Evolutionary conservation across 2,329 filamentous ascomycete species (phyloP).

Genomic region (Botrytis medusae): DNA sequence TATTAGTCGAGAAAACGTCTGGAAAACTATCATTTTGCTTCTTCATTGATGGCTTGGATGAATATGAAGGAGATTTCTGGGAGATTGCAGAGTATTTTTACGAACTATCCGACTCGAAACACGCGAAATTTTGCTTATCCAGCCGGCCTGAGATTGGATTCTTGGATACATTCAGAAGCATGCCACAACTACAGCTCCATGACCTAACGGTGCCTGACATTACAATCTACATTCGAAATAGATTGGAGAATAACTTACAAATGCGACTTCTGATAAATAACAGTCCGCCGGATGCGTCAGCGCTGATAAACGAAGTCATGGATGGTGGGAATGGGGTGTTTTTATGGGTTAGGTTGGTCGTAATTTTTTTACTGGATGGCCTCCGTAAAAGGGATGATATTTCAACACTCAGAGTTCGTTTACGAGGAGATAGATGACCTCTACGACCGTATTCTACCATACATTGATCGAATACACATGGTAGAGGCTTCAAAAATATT

Average conservation of each 20-base stretch:
- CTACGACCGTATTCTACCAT: not conserved
- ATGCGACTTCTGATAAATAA: not conserved
- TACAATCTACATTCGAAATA: not conserved
- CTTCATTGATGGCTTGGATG: constrained; percentile 13
- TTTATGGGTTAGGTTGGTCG: not conserved
- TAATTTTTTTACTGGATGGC: not conserved
- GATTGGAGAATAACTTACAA: not conserved
- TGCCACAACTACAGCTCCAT: not conserved
- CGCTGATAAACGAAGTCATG: not conserved
- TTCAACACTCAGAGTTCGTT: not conserved
- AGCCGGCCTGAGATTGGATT: not conserved
- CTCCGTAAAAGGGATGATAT: not conserved
- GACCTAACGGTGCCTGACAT: not conserved
- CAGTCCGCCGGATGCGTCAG: not conserved
- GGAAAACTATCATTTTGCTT: not conserved
- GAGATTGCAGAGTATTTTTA: not conserved
- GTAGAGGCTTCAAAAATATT: not conserved
- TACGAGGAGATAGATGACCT: not conserved
- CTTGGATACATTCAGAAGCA: not conserved
- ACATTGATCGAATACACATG: not conserved
- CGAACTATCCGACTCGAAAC: not conserved
- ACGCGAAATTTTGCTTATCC: not conserved
- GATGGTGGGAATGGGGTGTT: not conserved
- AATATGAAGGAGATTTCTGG: constrained; percentile 1
- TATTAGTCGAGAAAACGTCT: not conserved